A percentile compares a stretch with the other conserved stretches of the same genome.
phyloP scores from a whole-genome alignment of 768 basidiomycete genomes.

The Leccinellum rugosiceps region DNA sequence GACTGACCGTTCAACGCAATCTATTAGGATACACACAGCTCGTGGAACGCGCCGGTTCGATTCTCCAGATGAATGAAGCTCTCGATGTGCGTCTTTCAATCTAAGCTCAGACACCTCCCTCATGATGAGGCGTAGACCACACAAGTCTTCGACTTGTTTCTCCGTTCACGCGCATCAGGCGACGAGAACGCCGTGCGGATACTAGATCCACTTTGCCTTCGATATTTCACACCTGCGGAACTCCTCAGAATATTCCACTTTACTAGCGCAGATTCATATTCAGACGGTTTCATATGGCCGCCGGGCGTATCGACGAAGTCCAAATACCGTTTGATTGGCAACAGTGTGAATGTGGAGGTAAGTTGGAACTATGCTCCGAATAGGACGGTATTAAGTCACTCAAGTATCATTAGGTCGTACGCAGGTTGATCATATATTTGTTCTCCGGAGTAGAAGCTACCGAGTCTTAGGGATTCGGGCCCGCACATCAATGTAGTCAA shows the following conservation, averaged over 20 bases:
- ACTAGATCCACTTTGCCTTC: slow-evolving; percentile 55
- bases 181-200: slow-evolving; percentile 47
- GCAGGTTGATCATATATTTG: slow-evolving; percentile 57
- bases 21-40: slow-evolving; percentile 68
- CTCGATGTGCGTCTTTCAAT: slow-evolving; percentile 49
- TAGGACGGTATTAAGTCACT: background rate
- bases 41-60: slow-evolving; percentile 75
- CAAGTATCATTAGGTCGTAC: slow-evolving; percentile 39
- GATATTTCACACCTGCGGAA: slow-evolving; percentile 76
- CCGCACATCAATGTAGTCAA: background rate
- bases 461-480: background rate
- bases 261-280: slow-evolving; percentile 16
- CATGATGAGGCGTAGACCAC: slow-evolving; percentile 49
- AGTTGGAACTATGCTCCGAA: background rate
- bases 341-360: slow-evolving; percentile 78
- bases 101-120: background rate
- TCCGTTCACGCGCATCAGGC: slow-evolving; percentile 39
- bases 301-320: slow-evolving; percentile 56
- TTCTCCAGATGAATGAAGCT: slow-evolving; percentile 66
- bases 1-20: background rate
- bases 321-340: slow-evolving; percentile 75
- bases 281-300: slow-evolving; percentile 58
- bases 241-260: slow-evolving; percentile 69
- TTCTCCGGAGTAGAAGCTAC: slow-evolving; percentile 24
- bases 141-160: slow-evolving; percentile 52